Base-by-base conservation (phyloP, 805 yeast genomes). In the Candida germanica region DNA sequence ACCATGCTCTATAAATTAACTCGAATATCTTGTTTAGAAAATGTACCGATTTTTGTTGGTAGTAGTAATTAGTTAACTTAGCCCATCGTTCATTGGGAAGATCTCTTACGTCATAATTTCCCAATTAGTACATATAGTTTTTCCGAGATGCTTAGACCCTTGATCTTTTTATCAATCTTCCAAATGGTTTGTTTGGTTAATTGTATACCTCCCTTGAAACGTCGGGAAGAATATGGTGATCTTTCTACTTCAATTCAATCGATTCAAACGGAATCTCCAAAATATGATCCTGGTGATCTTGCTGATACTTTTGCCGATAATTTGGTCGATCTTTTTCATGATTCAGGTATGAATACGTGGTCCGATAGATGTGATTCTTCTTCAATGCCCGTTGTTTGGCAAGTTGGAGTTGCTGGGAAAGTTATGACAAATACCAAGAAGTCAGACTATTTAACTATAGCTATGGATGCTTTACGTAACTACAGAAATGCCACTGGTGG, bases 381-480 rank as follows among this genome's bases (percentile, higher is more conserved):
- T 7, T 33, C 20, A 6, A 20, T 31, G 5, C 54, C 58, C 1
- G 55, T 49, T 3, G 39, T 54, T 7, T 54, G 59, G 59, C 40
- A 41, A 18, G 53, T 49, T 8, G 56, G 57, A 13, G 54, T 54
- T 8, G 56, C 59, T 14, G 53, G 51, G 2, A 47, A 42, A 31
- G 55, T 49, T n/a, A 35, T 50, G 26, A 20, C 42, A 6, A 31
- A 38, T 18, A 35, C 43, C n/a, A 37, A 37, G 6, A 33, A 43
- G 10, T 7, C 13, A 8, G 21, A 30, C 2, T 31, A 35, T 15
- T 25, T 39, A 5, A 26, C 34, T 8, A 33, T 27, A 15, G 50
- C 44, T 10, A 35, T 39, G 12, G 20, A 22, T 15, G 47, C 48
- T 5, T 35, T 50, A n/a, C 18, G 35, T 10, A 39, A 41, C 17